phyloP scores from a whole-genome alignment of 495 filamentous ascomycete genomes.

The Penicillium daleae region DNA sequence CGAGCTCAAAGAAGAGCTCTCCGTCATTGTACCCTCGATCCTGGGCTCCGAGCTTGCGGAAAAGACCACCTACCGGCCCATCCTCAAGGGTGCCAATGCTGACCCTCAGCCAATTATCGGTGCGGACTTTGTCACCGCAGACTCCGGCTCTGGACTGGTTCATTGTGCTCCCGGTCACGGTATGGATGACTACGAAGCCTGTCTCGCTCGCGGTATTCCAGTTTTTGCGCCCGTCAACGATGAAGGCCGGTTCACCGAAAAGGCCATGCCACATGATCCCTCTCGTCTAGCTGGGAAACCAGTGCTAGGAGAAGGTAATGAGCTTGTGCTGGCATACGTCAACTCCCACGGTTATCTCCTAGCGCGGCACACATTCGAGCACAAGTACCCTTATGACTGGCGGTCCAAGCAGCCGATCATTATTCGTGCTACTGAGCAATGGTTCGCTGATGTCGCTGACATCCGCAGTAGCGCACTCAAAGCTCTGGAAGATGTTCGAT shows the following conservation, averaged over 20 bases:
- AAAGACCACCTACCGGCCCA: constrained; percentile 65
- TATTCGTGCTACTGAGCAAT: constrained; percentile 90
- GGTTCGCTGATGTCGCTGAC: constrained; percentile 89
- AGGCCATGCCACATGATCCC: constrained; percentile 70
- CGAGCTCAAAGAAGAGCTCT: constrained; percentile 44
- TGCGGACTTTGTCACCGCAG: constrained; percentile 83
- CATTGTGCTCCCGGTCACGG: constrained; percentile 95
- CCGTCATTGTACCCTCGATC: constrained; percentile 60
- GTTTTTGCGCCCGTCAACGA: constrained; percentile 82
- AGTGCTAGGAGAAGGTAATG: constrained; percentile 67
- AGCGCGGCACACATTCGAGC: constrained; percentile 66
- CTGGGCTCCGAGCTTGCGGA: constrained; percentile 66
- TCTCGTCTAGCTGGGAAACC: constrained; percentile 60
- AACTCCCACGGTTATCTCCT: constrained; percentile 59
- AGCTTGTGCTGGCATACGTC: constrained; percentile 69
- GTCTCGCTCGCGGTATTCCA: constrained; percentile 63
- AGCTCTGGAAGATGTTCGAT: constrained; percentile 71
- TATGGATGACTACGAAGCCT: constrained; percentile 93
- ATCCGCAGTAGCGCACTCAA: constrained; percentile 74
- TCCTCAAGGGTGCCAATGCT: constrained; percentile 57
- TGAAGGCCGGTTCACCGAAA: constrained; percentile 74
- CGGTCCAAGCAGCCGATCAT: constrained; percentile 91
- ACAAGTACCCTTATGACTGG: constrained; percentile 99
- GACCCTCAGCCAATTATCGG: constrained; percentile 69
- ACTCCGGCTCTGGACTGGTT: constrained; percentile 89